Evolutionary conservation across 768 basidiomycete genomes (phyloP).

Genomic region (Amanita molliuscula): DNA sequence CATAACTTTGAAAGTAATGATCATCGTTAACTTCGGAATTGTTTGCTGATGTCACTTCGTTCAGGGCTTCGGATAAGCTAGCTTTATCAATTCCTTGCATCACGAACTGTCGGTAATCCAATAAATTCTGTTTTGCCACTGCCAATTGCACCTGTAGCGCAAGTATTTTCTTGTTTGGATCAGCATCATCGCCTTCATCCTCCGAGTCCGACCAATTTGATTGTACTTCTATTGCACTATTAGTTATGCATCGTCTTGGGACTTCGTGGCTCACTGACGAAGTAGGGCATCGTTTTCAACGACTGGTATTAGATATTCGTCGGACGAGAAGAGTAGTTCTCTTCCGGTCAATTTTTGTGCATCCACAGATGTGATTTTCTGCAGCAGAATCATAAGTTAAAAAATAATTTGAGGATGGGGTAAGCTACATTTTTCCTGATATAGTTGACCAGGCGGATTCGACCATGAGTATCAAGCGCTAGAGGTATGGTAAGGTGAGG

Average conservation of each 20-base stretch:
- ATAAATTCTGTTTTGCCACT: slow-evolving; percentile 46
- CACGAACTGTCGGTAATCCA: slow-evolving; percentile 51
- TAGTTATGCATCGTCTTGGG: neutral
- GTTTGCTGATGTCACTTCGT: slow-evolving; percentile 22
- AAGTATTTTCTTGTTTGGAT: slow-evolving; percentile 37
- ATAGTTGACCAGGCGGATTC: slow-evolving; percentile 79
- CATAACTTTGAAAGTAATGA: slow-evolving; percentile 90
- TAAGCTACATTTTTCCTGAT: slow-evolving; percentile 62
- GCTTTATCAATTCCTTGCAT: slow-evolving; percentile 39
- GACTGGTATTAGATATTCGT: slow-evolving; percentile 74
- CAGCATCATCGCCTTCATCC: slow-evolving; percentile 32
- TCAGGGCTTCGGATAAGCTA: slow-evolving; percentile 29
- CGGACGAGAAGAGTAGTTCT: slow-evolving; percentile 59
- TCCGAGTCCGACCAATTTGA: slow-evolving; percentile 42
- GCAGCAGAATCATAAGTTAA: slow-evolving; percentile 8
- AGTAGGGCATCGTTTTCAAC: slow-evolving; percentile 84
- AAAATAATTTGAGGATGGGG: neutral
- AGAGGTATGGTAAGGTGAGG: neutral
- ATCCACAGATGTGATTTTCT: slow-evolving; percentile 45
- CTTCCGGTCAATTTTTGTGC: slow-evolving; percentile 39
- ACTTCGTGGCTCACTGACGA: slow-evolving; percentile 39
- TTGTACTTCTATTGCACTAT: neutral
- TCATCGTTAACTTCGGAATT: slow-evolving; percentile 63
- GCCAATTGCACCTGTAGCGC: slow-evolving; percentile 54
- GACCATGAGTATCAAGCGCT: slow-evolving; percentile 73